A percentile compares a stretch with the other conserved stretches of the same genome.
Conservation (phyloP, 345 rosid species). For the Moricandia arvensis region DNA sequence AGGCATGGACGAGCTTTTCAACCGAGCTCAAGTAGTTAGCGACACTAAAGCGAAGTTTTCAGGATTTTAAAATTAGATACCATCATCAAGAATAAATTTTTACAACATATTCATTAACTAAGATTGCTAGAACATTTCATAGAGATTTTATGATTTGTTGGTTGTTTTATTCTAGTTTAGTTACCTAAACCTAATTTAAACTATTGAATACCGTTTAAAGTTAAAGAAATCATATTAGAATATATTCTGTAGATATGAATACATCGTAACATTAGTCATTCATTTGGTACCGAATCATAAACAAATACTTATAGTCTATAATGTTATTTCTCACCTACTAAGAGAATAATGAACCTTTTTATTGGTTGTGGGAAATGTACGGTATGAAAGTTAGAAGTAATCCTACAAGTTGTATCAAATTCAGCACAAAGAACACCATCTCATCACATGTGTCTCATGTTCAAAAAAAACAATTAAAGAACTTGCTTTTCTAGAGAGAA, state of each 20-base stretch:
- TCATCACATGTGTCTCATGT: conserved; percentile 19
- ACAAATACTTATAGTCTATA: not conserved
- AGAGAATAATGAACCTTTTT: conserved; percentile 1
- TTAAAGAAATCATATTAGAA: not conserved
- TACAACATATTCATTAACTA: not conserved
- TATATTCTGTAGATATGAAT: not conserved
- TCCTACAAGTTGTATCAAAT: conserved; percentile 23
- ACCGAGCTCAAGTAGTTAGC: not conserved
- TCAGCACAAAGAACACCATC: conserved; percentile 33
- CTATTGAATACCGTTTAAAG: too few species aligned
- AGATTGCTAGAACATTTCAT: not conserved
- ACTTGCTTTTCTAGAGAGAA: too few species aligned
- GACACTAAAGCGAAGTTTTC: not conserved
- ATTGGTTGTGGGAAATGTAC: conserved; percentile 16
- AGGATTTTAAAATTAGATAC: not conserved
- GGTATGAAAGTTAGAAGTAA: conserved; percentile 25
- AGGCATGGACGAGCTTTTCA: not conserved
- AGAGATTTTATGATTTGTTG: not conserved
- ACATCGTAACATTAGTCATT: not conserved
- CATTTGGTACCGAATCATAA: not conserved
- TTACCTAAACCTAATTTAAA: not conserved
- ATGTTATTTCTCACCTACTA: not conserved
- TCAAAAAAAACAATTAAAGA: too few species aligned
- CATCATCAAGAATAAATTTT: not conserved
- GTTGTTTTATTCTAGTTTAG: not conserved